Base-by-base conservation (phyloP, 495 filamentous ascomycete species). In the Penicillium salamii region DNA sequence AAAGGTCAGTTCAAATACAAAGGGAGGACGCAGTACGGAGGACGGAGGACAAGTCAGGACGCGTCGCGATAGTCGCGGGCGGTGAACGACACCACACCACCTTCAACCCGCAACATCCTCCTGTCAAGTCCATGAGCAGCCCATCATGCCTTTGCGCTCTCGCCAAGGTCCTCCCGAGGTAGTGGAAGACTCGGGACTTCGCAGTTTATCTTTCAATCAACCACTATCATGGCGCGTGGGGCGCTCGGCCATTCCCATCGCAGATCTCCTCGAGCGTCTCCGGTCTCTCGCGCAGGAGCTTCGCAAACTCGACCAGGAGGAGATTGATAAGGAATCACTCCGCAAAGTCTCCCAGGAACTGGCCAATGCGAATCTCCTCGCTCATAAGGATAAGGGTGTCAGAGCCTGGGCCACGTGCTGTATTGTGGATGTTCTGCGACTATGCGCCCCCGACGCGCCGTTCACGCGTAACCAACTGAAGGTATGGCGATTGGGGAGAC, bases 361-460 rank as follows among this genome's bases (percentile, higher is more conserved):
- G 18, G 89, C 87, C 7, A 85, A 82, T 28, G 86, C 84, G 36
- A 88, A 92, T 55, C 75, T 99, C 14, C 70, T 97, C 23, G 78
- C 71, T 37, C 95, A 99, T 66, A 95, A 95, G 71, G 95, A 99
- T 63, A 86, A 82, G 48, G 93, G 93, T 11, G 91, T 99, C 19
- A 83, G 86, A 53, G 93, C 95, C 14, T 95, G 85, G 76, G 82
- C 87, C 33, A 85, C 89, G 11, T 88, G 88, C 62, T 97, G 91
- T 64, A 75, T 97, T 56, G 91, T 96, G 34, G 95, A 99, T 65
- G 89, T 99, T 46, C 81, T 99, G 66, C 82, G 89, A 58, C 76
- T 99, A 21, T 96, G 91, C 73, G 93, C 93, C 24, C 93, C 93
- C 4, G 85, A 97, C 80, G 93, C 93, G 67, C 93, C 93, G 9